phyloP scores from a whole-genome alignment of 2,329 filamentous ascomycete genomes.

The Alternaria infectoria region DNA sequence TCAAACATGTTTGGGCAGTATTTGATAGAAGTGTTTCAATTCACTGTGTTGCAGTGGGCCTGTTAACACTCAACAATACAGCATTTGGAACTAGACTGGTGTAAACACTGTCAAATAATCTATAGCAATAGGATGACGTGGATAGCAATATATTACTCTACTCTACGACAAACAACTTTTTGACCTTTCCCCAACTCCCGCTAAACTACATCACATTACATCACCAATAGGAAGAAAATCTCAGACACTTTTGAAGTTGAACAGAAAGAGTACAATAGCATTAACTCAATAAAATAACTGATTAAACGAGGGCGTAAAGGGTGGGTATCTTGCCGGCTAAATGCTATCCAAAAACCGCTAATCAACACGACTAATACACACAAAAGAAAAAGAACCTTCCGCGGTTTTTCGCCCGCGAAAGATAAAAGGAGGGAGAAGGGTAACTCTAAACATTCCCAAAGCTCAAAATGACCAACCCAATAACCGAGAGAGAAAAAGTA shows the following conservation, averaged over 20 bases:
- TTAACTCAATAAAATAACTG: constrained; percentile 1
- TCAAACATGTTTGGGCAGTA: neutral
- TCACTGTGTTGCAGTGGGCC: neutral
- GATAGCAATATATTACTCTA: neutral
- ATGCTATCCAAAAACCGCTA: constrained; percentile 17
- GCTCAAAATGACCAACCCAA: neutral
- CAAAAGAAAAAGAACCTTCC: neutral
- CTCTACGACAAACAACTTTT: neutral
- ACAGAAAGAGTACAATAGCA: neutral
- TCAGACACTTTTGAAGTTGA: neutral
- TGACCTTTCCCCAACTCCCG: neutral
- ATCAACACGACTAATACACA: constrained; percentile 9
- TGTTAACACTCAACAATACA: neutral
- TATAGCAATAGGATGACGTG: neutral
- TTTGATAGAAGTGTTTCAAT: neutral
- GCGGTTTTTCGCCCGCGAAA: neutral
- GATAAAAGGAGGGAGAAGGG: neutral
- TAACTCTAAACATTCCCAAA: constrained; percentile 5
- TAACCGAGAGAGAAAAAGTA: neutral
- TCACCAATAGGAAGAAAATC: neutral
- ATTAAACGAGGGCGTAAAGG: constrained; percentile 11
- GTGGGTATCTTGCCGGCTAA: constrained; percentile 20
- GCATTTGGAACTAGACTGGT: neutral
- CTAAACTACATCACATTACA: neutral
- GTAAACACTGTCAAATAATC: neutral